phyloP scores from a whole-genome alignment of 768 basidiomycete species.

The Boletus huronensis region DNA sequence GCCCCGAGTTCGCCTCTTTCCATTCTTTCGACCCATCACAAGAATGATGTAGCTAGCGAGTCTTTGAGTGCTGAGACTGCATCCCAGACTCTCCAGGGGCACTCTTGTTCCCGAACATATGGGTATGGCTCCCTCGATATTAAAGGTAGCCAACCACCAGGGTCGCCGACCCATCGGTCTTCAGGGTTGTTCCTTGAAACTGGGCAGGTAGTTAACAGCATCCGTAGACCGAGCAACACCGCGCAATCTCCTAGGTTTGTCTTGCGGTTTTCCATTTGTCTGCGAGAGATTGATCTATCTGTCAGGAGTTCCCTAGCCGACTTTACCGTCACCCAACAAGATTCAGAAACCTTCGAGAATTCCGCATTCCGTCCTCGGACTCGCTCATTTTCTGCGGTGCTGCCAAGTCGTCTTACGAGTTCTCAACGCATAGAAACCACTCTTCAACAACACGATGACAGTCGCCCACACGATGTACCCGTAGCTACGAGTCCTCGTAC shows the following conservation, averaged over 20 bases:
- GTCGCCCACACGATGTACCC: background rate
- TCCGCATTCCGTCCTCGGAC: background rate
- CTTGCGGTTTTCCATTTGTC: background rate
- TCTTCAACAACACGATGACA: background rate
- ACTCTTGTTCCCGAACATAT: background rate
- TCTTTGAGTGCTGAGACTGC: background rate
- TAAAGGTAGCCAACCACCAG: background rate
- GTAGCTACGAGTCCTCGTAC: background rate
- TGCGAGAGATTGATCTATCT: background rate
- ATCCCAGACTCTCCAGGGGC: background rate
- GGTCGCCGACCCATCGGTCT: background rate
- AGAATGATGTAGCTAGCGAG: background rate
- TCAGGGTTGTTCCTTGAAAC: background rate
- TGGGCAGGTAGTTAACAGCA: background rate
- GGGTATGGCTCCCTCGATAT: background rate
- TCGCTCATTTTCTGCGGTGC: background rate
- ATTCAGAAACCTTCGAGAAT: background rate
- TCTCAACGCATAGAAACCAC: constrained; percentile 2
- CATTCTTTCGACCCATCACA: background rate
- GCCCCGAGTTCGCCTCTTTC: background rate
- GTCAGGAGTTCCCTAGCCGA: background rate
- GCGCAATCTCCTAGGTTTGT: constrained; percentile 11
- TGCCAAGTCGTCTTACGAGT: background rate
- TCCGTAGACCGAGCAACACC: background rate
- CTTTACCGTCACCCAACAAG: background rate